Evolutionary conservation across 163 green algal species (phyloP).

Genomic region (Volvox carteri): DNA sequence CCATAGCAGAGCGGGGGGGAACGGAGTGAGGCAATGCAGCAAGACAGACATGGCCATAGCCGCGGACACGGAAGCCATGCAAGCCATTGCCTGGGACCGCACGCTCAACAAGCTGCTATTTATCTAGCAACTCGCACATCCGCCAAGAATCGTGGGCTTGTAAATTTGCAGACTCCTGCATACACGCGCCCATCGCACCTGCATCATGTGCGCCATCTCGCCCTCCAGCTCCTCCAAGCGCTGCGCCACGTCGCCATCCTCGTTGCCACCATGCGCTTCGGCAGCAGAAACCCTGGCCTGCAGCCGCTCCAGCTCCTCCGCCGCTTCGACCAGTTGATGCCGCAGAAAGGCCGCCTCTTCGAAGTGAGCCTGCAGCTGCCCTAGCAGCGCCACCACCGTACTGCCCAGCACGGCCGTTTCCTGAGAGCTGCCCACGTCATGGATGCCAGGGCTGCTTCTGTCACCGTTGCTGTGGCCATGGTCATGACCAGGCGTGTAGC

Average conservation of each 20-base stretch:
- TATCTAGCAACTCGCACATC: too few species aligned
- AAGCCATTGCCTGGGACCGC: too few species aligned
- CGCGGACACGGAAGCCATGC: too few species aligned
- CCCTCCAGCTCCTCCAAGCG: conserved; percentile 23
- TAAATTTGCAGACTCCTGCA: too few species aligned
- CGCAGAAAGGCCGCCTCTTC: neutral
- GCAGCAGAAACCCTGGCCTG: neutral
- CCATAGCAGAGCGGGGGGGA: too few species aligned
- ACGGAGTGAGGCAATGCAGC: too few species aligned
- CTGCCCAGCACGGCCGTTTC: conserved; percentile 33
- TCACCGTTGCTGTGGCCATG: neutral
- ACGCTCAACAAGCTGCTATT: too few species aligned
- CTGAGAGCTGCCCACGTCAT: neutral
- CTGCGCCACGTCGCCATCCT: neutral
- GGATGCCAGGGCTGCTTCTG: neutral
- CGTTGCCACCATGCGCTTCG: neutral
- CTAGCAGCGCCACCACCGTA: conserved; percentile 28
- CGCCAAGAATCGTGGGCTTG: too few species aligned
- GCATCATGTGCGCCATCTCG: conserved; percentile 48
- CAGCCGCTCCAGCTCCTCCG: neutral
- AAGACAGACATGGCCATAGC: too few species aligned
- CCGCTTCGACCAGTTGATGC: conserved; percentile 4
- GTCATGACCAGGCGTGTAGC: neutral
- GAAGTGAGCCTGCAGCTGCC: conserved; percentile 20
- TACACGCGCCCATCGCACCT: conserved; percentile 26